Evolutionary conservation across 345 rosid genomes (phyloP).

Genomic region (Psidium friedrichsthalianum): DNA sequence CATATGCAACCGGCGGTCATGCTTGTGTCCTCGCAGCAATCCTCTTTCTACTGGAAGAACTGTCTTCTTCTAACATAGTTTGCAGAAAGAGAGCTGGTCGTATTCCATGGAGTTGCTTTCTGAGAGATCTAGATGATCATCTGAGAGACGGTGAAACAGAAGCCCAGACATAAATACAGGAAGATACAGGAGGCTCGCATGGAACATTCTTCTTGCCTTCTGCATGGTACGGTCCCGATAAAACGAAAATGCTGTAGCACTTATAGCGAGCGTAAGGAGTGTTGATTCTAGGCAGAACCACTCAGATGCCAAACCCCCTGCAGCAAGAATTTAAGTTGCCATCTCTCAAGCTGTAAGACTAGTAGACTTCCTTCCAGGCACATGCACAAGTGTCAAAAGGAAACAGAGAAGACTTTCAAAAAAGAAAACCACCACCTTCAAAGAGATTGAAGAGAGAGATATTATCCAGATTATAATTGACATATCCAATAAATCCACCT

Average conservation of each 20-base stretch:
- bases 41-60: constrained; percentile 5
- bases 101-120: constrained; percentile 3
- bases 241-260: constrained; percentile 74
- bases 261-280: constrained; percentile 60
- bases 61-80: neutral
- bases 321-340: neutral
- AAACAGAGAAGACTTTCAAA: neutral
- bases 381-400: neutral
- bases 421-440: neutral
- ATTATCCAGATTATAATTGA: neutral
- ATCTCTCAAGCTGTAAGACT: neutral
- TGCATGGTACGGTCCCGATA: constrained; percentile 48
- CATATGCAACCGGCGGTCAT: constrained; percentile 71
- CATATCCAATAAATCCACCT: neutral
- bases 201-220: constrained; percentile 74
- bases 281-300: constrained; percentile 84
- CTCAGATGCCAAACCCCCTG: constrained; percentile 79
- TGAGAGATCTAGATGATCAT: constrained; percentile 19
- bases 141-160: constrained; percentile 43
- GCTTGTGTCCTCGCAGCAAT: constrained; percentile 11
- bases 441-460: neutral
- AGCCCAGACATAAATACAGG: constrained; percentile 88
- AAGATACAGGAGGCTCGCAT: constrained; percentile 82
- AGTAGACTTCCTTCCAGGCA: neutral
- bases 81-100: constrained; percentile 9